Conservation (phyloP, 1,139 yeast genomes). For the Sugiyamaella novakii region DNA sequence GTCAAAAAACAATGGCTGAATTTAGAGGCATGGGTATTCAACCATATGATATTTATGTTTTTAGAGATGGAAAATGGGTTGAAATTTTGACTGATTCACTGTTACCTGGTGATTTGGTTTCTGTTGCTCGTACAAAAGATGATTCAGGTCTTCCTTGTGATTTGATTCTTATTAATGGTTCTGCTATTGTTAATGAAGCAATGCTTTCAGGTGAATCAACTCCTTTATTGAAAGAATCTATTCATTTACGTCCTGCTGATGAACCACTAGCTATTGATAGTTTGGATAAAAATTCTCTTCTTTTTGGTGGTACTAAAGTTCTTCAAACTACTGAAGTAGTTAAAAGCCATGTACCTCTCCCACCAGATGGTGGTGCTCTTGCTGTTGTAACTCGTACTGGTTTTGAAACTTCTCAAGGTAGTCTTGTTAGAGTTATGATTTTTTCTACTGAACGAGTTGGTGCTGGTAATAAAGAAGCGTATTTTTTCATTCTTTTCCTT, state of each 20-base stretch:
- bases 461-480: constrained; percentile 93
- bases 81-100: constrained; percentile 70
- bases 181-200: constrained; percentile 94
- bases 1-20: constrained; percentile 91
- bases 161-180: constrained; percentile 77
- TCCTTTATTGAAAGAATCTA: constrained; percentile 90
- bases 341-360: constrained; percentile 47
- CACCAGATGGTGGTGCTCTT: constrained; percentile 89
- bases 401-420: constrained; percentile 97
- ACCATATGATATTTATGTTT: constrained; percentile 77
- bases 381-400: constrained; percentile 94
- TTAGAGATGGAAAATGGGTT: constrained; percentile 71
- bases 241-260: constrained; percentile 73
- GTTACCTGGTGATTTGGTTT: constrained; percentile 90
- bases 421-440: constrained; percentile 96
- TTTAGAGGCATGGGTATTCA: constrained; percentile 97
- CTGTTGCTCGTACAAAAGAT: constrained; percentile 83
- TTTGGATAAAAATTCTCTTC: constrained; percentile 80
- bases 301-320: constrained; percentile 97
- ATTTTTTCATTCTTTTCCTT: constrained; percentile 86
- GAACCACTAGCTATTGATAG: constrained; percentile 76
- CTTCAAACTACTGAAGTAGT: constrained; percentile 82
- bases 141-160: constrained; percentile 98
- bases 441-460: constrained; percentile 96
- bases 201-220: constrained; percentile 99